Conservation (phyloP, 1,284 basidiomycete species). For the Puccinia horiana region DNA sequence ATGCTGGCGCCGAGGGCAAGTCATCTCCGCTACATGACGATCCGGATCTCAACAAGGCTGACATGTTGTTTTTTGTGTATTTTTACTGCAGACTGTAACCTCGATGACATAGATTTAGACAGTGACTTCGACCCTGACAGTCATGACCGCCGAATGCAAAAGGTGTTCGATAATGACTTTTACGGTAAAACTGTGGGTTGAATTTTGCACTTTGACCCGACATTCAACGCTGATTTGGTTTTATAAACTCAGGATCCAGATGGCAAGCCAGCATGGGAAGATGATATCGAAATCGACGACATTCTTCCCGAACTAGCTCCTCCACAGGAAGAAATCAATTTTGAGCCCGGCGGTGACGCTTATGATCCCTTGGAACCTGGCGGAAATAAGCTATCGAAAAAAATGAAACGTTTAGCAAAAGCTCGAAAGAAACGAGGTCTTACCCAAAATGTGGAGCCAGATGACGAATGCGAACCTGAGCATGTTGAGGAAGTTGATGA, state of each 20-base stretch:
- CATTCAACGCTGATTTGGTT: neutral
- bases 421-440: constrained; percentile 59
- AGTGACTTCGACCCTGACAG: constrained; percentile 77
- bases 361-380: constrained; percentile 53
- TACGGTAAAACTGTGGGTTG: constrained; percentile 61
- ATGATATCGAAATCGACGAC: constrained; percentile 78
- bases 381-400: constrained; percentile 49
- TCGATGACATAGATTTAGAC: constrained; percentile 51
- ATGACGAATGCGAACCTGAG: constrained; percentile 76
- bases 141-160: constrained; percentile 75
- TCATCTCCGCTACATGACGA: neutral
- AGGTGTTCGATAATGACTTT: constrained; percentile 67
- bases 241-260: constrained; percentile 62
- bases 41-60: neutral
- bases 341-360: constrained; percentile 53
- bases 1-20: constrained; percentile 61
- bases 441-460: constrained; percentile 58
- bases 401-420: constrained; percentile 58
- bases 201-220: neutral
- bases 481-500: constrained; percentile 57
- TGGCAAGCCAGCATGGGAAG: constrained; percentile 80
- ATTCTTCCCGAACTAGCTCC: constrained; percentile 63
- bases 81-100: constrained; percentile 55
- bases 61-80: neutral
- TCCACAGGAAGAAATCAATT: constrained; percentile 52